Percentiles rank a stretch among this genome's conserved stretches.
Conservation (phyloP, 371 early-diverging fungal species). For the Actinomucor elegans region DNA sequence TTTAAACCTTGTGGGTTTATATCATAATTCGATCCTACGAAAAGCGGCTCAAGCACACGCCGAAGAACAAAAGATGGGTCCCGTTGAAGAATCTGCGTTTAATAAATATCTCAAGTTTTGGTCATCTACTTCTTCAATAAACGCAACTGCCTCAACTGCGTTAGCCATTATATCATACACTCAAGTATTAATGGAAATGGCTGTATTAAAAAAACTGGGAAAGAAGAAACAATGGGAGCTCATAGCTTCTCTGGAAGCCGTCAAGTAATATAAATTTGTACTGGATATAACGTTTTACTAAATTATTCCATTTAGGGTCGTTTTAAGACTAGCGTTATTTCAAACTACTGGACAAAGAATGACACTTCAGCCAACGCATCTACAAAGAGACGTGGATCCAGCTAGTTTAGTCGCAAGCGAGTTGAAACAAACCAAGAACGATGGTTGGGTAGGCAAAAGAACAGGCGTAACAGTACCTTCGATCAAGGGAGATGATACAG, state of each 20-base stretch:
- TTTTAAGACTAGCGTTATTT: conserved; percentile 61
- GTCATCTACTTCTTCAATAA: conserved; percentile 42
- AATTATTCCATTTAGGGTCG: conserved; percentile 35
- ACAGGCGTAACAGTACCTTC: conserved; percentile 38
- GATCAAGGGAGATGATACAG: conserved; percentile 30
- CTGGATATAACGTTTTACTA: neutral
- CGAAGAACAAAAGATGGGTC: conserved; percentile 38
- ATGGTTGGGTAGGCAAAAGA: conserved; percentile 45
- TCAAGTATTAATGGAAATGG: conserved; percentile 88
- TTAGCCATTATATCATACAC: conserved; percentile 76
- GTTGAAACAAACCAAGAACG: neutral
- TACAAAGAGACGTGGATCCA: conserved; percentile 76
- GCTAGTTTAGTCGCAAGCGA: conserved; percentile 35
- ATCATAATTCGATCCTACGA: conserved; percentile 85
- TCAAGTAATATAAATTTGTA: conserved; percentile 57
- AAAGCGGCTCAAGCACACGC: conserved; percentile 55
- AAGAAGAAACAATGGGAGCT: conserved; percentile 65
- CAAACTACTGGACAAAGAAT: conserved; percentile 64
- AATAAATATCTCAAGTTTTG: conserved; percentile 80
- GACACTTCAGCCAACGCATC: conserved; percentile 64
- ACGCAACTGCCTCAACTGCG: conserved; percentile 58
- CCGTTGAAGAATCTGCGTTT: conserved; percentile 59
- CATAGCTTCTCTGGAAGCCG: conserved; percentile 66
- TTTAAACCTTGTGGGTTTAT: conserved; percentile 79
- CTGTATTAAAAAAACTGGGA: conserved; percentile 69